These are phyloP conservation scores for Aspergillus costaricaensis DNA, from an alignment of 2,329 filamentous ascomycete species.

Conservation along the genomic window DNA sequence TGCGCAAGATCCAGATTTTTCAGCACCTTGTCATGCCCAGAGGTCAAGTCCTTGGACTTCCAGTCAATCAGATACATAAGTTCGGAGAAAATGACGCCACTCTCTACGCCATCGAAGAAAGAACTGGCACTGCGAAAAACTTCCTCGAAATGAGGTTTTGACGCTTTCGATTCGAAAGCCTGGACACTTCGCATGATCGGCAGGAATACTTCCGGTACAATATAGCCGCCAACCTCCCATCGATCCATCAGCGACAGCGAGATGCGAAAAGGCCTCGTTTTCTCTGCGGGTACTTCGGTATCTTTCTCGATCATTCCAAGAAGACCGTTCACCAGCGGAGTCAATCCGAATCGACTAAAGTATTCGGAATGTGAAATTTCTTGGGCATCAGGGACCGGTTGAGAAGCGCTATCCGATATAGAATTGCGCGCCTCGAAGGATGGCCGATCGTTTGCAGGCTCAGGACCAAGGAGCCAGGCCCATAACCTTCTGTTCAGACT, in stretches of 20 bases:
- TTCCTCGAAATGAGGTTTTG: conserved; percentile 75
- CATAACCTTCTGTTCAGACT: conserved; percentile 92
- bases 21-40: conserved; percentile 51
- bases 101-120: conserved; percentile 97
- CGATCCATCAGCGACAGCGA: conserved; percentile 96
- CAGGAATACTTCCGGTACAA: conserved; percentile 86
- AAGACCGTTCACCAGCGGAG: conserved; percentile 72
- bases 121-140: conserved; percentile 90
- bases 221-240: conserved; percentile 91
- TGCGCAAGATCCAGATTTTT: conserved; percentile 71
- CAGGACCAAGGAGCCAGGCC: conserved; percentile 91
- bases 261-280: conserved; percentile 83
- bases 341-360: conserved; percentile 77
- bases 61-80: conserved; percentile 66
- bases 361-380: conserved; percentile 70
- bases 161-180: conserved; percentile 67
- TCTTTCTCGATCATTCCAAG: conserved; percentile 71
- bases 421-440: conserved; percentile 33
- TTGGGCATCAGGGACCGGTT: conserved; percentile 37
- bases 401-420: conserved; percentile 30
- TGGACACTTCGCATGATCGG: conserved; percentile 80
- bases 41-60: conserved; percentile 53
- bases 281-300: conserved; percentile 61
- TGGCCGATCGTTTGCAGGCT: conserved; percentile 45
- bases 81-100: conserved; percentile 86